phyloP scores from a whole-genome alignment of 306 rosid species.

The Mimosa pudica region DNA sequence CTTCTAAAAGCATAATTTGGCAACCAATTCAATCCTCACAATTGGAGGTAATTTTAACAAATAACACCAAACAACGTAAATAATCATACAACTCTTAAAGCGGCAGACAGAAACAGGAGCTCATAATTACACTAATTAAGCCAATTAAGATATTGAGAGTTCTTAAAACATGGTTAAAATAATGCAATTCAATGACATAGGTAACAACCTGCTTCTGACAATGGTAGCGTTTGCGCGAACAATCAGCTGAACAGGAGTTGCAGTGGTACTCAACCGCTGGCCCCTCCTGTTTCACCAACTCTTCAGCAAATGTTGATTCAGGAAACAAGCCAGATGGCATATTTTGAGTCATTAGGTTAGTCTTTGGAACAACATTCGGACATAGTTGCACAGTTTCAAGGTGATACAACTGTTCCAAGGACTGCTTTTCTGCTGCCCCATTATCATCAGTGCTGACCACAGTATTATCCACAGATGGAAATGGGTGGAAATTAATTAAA shows the following conservation, averaged over 20 bases:
- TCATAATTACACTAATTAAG: constrained; percentile 9
- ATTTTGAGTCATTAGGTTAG: constrained; percentile 45
- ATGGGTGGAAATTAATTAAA: constrained; percentile 78
- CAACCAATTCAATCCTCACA: constrained; percentile 26
- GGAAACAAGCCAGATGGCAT: constrained; percentile 65
- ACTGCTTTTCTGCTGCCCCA: constrained; percentile 43
- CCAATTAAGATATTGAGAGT: constrained; percentile 1
- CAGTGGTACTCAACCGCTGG: constrained; percentile 86
- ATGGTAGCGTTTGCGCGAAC: constrained; percentile 84
- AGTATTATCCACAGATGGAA: constrained; percentile 44
- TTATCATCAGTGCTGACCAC: constrained; percentile 39
- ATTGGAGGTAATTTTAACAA: not conserved
- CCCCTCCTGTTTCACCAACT: constrained; percentile 64
- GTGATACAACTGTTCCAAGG: constrained; percentile 63
- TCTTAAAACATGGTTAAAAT: constrained; percentile 1
- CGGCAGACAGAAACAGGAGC: constrained; percentile 9
- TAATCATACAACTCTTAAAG: not conserved
- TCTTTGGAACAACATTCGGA: constrained; percentile 48
- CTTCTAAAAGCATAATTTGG: constrained; percentile 14
- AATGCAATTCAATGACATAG: constrained; percentile 14
- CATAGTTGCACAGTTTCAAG: constrained; percentile 56
- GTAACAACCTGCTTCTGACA: constrained; percentile 80
- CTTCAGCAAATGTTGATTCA: constrained; percentile 66
- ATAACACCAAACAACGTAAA: constrained; percentile 7
- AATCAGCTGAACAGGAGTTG: constrained; percentile 83